phyloP scores from a whole-genome alignment of 768 basidiomycete species.

The Lactarius quietus region DNA sequence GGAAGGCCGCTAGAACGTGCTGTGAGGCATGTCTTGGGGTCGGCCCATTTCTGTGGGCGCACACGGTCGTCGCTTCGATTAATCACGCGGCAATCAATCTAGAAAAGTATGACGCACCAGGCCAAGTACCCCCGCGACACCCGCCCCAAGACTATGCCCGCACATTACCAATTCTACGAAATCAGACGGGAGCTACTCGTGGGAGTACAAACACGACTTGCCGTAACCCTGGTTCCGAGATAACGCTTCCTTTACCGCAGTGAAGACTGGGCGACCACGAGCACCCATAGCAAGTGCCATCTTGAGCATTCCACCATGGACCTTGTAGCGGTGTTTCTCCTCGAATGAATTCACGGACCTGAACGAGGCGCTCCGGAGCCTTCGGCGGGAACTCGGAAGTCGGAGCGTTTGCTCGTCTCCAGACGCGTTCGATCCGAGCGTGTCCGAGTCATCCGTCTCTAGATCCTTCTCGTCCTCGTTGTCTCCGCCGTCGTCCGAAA shows the following conservation, averaged over 20 bases:
- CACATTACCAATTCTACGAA: conserved; percentile 64
- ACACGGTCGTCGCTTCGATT: background rate
- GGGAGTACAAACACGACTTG: conserved; percentile 34
- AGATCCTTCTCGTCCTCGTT: conserved; percentile 29
- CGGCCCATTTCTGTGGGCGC: conserved; percentile 71
- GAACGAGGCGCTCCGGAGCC: conserved; percentile 23
- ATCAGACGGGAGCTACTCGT: background rate
- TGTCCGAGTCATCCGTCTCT: background rate
- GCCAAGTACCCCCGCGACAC: conserved; percentile 71
- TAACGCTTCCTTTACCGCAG: conserved; percentile 68
- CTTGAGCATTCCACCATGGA: conserved; percentile 77
- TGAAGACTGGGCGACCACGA: conserved; percentile 70
- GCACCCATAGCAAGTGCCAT: conserved; percentile 80
- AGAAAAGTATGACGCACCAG: conserved; percentile 45
- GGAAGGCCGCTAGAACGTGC: conserved; percentile 67
- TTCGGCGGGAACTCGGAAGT: background rate
- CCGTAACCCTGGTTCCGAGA: conserved; percentile 68
- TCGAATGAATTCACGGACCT: conserved; percentile 22
- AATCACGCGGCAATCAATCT: conserved; percentile 10
- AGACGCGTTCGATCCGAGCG: conserved; percentile 4
- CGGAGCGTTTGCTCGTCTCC: background rate
- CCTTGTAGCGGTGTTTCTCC: conserved; percentile 45
- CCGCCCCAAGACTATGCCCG: conserved; percentile 83
- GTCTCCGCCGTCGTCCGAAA: conserved; percentile 10
- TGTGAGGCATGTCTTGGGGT: conserved; percentile 71